Conservation (phyloP, 805 yeast species). For the Starmerella powellii region DNA sequence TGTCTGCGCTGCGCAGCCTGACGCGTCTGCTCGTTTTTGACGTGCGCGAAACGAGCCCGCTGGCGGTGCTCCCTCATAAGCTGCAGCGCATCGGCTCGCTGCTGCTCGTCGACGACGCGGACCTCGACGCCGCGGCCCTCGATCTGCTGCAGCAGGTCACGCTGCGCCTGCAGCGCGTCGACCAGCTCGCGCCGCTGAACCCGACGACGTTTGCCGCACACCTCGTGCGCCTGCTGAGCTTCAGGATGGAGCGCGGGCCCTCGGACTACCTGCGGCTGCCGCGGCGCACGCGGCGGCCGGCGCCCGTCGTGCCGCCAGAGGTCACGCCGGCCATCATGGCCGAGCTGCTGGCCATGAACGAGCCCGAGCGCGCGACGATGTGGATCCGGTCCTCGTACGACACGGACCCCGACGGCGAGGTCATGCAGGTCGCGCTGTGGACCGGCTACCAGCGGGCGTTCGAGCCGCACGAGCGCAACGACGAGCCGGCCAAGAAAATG, state of each 20-base stretch:
- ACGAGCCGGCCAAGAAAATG: constrained; percentile 43
- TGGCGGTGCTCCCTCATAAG: neutral
- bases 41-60: constrained; percentile 10
- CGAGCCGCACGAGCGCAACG: constrained; percentile 39
- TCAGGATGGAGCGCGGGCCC: constrained; percentile 32
- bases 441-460: constrained; percentile 85
- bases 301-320: constrained; percentile 55
- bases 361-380: constrained; percentile 81
- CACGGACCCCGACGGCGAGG: constrained; percentile 66
- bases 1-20: constrained; percentile 61
- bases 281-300: constrained; percentile 41
- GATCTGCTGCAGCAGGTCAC: constrained; percentile 74
- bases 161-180: constrained; percentile 48
- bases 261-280: constrained; percentile 31
- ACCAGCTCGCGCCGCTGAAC: constrained; percentile 40
- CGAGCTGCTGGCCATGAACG: constrained; percentile 55
- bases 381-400: constrained; percentile 92
- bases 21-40: constrained; percentile 65
- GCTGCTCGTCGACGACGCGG: constrained; percentile 54
- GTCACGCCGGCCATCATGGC: constrained; percentile 44
- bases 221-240: constrained; percentile 50
- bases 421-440: constrained; percentile 93
- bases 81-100: constrained; percentile 4
- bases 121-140: constrained; percentile 56
- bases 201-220: constrained; percentile 36